phyloP scores from a whole-genome alignment of 1,284 basidiomycete genomes.

The Naganishia sp. region DNA sequence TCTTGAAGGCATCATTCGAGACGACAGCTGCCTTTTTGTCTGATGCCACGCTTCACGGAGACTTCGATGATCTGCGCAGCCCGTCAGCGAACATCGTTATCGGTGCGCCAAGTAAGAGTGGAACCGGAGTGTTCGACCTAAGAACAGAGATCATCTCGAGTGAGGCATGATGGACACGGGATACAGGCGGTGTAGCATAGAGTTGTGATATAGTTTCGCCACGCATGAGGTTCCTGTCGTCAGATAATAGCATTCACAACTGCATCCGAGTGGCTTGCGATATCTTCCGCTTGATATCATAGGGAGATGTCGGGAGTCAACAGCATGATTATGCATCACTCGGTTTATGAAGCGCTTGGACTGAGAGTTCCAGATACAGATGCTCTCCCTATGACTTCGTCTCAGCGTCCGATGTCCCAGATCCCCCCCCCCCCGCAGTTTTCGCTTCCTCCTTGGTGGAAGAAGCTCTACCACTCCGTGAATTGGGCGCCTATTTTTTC shows the following conservation, averaged over 20 bases:
- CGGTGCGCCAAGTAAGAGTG: conserved; percentile 76
- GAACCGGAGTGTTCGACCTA: conserved; percentile 82
- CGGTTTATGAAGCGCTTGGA: too few relatives aligned
- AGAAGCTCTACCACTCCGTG: not conserved
- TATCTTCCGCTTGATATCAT: too few relatives aligned
- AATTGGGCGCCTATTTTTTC: conserved; percentile 10
- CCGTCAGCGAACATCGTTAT: conserved; percentile 86
- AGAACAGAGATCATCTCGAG: conserved; percentile 25
- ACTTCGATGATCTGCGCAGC: conserved; percentile 86
- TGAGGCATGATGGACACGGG: conserved; percentile 5
- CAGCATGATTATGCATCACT: too few relatives aligned
- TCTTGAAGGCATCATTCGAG: conserved; percentile 96
- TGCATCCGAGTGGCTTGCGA: too few relatives aligned
- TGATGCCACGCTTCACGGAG: conserved; percentile 89
- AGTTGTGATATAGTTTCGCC: too few relatives aligned
- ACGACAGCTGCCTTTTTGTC: conserved; percentile 95
- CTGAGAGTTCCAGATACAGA: too few relatives aligned
- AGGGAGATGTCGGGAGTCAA: too few relatives aligned
- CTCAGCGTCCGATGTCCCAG: too few relatives aligned
- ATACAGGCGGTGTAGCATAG: conserved; percentile 1
- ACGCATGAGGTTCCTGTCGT: too few relatives aligned
- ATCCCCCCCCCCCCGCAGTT: not conserved
- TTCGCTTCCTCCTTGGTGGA: not conserved
- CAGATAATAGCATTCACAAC: too few relatives aligned
- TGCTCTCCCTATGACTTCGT: too few relatives aligned